Conservation (phyloP, 495 filamentous ascomycete species). For the Hypomontagnella submonticulosa region DNA sequence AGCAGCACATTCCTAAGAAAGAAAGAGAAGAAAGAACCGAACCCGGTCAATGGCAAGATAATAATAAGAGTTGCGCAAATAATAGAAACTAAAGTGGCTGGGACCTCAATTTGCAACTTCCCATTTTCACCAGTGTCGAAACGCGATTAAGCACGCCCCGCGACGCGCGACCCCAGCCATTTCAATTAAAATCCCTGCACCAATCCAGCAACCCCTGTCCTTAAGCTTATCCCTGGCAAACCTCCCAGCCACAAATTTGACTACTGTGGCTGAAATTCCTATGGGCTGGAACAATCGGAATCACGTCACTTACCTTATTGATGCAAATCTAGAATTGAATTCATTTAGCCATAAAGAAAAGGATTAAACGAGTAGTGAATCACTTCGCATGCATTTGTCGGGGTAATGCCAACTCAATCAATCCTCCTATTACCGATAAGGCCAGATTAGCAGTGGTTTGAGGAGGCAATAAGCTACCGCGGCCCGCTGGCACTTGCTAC, state of each 20-base stretch:
- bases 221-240: background rate
- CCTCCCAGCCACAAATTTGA: background rate
- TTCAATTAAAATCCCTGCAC: conserved; percentile 50
- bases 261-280: background rate
- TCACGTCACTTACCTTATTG: no score
- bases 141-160: conserved; percentile 37
- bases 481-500: conserved; percentile 9
- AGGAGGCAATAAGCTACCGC: conserved; percentile 25
- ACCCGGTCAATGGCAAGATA: conserved; percentile 30
- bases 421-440: conserved; percentile 37
- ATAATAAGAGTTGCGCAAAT: conserved; percentile 29
- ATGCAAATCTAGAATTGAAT: background rate
- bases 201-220: background rate
- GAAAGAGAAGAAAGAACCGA: conserved; percentile 32
- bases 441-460: conserved; percentile 44
- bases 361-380: conserved; percentile 1
- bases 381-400: conserved; percentile 17
- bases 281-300: no score
- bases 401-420: conserved; percentile 25
- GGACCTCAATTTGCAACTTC: conserved; percentile 29
- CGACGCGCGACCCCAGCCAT: conserved; percentile 48
- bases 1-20: conserved; percentile 28
- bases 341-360: background rate
- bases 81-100: conserved; percentile 46
- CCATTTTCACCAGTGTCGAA: conserved; percentile 1